Conservation (phyloP, 768 basidiomycete species). For the Neoboletus brunneissimus region DNA sequence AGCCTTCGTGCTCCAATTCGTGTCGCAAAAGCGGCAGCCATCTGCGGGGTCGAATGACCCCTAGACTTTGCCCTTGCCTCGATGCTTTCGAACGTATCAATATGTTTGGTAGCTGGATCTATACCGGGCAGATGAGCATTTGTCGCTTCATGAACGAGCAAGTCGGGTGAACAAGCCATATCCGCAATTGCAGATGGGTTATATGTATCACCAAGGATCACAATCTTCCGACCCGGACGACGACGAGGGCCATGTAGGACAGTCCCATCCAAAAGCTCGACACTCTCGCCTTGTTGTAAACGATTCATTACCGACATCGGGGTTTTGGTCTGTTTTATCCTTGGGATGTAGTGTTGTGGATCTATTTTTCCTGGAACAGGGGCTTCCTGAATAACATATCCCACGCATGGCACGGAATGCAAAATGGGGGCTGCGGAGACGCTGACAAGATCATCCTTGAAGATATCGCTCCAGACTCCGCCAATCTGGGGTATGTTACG, state of each 20-base stretch:
- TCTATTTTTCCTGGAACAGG: conserved; percentile 77
- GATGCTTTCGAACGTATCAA: conserved; percentile 60
- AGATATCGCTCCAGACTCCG: conserved; percentile 68
- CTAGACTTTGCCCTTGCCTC: conserved; percentile 64
- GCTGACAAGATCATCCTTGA: conserved; percentile 50
- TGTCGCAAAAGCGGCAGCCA: conserved; percentile 81
- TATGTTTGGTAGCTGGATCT: conserved; percentile 54
- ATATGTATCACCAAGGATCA: conserved; percentile 82
- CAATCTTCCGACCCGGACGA: conserved; percentile 70
- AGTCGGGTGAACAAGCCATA: conserved; percentile 62
- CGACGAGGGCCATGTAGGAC: conserved; percentile 63
- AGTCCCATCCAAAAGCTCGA: conserved; percentile 70
- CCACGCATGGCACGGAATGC: conserved; percentile 81
- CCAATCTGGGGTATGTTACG: conserved; percentile 58
- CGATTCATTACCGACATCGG: conserved; percentile 65
- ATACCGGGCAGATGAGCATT: conserved; percentile 77
- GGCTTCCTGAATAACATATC: conserved; percentile 70
- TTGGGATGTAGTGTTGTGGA: conserved; percentile 61
- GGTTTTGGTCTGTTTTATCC: conserved; percentile 66
- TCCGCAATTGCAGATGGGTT: conserved; percentile 67
- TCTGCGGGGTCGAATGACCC: conserved; percentile 90
- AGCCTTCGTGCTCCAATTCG: conserved; percentile 58
- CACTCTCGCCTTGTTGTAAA: conserved; percentile 61
- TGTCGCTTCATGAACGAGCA: conserved; percentile 87
- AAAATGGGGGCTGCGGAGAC: conserved; percentile 75